phyloP scores from a whole-genome alignment of 805 yeast species.

The Starmerella gropengiesseri region DNA sequence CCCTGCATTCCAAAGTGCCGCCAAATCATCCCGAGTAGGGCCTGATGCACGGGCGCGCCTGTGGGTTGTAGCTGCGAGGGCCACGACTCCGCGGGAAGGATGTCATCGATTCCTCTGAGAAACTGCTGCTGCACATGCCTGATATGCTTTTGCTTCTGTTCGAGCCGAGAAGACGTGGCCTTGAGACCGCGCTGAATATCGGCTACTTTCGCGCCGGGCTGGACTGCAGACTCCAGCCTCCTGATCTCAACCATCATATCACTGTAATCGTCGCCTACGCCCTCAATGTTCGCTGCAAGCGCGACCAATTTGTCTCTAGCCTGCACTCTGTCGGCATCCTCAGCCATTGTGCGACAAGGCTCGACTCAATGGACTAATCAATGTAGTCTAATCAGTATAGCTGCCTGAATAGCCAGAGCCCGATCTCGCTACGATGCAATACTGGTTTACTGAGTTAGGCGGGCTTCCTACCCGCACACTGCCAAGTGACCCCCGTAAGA shows the following conservation, averaged over 20 bases:
- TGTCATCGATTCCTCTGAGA: not conserved
- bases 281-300: not conserved
- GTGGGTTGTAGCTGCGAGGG: not conserved
- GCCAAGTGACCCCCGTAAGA: no score
- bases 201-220: not conserved
- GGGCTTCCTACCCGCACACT: no score
- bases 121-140: not conserved
- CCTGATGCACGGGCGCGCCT: slow-evolving; percentile 18
- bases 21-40: slow-evolving; percentile 6
- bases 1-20: slow-evolving; percentile 1
- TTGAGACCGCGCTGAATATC: not conserved
- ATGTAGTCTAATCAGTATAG: no score
- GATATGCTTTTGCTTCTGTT: slow-evolving; percentile 1
- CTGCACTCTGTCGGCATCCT: no score
- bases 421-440: no score
- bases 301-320: no score
- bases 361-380: no score
- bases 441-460: no score
- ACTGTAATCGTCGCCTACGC: not conserved
- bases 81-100: not conserved
- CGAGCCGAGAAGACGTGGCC: not conserved
- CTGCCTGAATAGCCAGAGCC: no score
- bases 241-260: not conserved
- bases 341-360: no score
- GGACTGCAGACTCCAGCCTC: not conserved